These are phyloP conservation scores for Aspergillus sergii DNA, from an alignment of 2,329 filamentous ascomycete species.

Conservation along the genomic window DNA sequence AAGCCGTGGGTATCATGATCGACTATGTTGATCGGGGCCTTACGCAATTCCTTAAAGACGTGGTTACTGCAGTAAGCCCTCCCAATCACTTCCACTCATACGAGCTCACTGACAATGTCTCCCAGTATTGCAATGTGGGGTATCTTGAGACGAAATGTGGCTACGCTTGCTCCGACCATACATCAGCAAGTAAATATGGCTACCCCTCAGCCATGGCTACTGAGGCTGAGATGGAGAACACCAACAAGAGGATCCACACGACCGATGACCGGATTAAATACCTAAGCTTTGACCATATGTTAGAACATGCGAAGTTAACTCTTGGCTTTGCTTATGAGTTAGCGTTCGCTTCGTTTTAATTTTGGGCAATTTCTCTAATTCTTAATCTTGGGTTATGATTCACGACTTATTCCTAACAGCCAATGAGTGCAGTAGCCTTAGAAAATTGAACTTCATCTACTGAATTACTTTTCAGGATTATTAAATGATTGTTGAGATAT, in stretches of 20 bases:
- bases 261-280: conserved; percentile 72
- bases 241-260: conserved; percentile 72
- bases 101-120: background rate
- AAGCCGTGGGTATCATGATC: conserved; percentile 89
- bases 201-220: conserved; percentile 68
- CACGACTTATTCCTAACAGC: background rate
- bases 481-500: background rate
- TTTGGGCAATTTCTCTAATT: background rate
- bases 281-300: conserved; percentile 84
- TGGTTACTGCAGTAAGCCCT: conserved; percentile 66
- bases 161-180: conserved; percentile 76
- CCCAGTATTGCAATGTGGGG: conserved; percentile 81
- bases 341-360: conserved; percentile 70
- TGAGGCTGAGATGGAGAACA: conserved; percentile 61
- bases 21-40: conserved; percentile 84
- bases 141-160: conserved; percentile 87
- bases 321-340: conserved; percentile 83
- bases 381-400: background rate
- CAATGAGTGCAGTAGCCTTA: background rate
- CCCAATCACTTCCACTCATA: background rate
- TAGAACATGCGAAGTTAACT: conserved; percentile 84
- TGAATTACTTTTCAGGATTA: background rate
- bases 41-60: conserved; percentile 86
- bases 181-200: conserved; percentile 66
- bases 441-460: background rate